Conservation (phyloP, 495 filamentous ascomycete genomes). For the Hypoxylon subgilvum region DNA sequence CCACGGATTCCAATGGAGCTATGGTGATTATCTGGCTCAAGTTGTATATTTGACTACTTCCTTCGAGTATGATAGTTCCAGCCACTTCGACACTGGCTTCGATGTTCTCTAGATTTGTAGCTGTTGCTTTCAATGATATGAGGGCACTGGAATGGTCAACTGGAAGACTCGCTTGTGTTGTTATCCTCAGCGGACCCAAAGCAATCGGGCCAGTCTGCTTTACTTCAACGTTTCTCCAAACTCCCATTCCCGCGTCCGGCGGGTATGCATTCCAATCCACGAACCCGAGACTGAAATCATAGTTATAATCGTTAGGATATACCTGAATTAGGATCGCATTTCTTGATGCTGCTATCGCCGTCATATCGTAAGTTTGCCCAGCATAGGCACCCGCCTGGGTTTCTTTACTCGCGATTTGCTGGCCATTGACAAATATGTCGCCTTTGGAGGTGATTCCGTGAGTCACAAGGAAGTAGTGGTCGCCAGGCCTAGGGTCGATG, state of each 20-base stretch:
- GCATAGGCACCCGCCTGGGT: constrained; percentile 63
- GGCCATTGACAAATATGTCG: constrained; percentile 67
- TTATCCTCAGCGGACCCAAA: constrained; percentile 56
- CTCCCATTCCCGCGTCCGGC: constrained; percentile 61
- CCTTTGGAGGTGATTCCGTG: constrained; percentile 67
- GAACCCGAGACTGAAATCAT: constrained; percentile 65
- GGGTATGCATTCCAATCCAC: constrained; percentile 73
- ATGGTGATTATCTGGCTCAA: constrained; percentile 48
- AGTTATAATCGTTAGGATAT: constrained; percentile 64
- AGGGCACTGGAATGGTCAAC: constrained; percentile 41
- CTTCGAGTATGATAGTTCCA: constrained; percentile 45
- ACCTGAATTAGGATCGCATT: constrained; percentile 62
- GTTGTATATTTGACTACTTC: constrained; percentile 24
- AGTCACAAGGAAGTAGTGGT: constrained; percentile 61
- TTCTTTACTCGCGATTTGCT: constrained; percentile 53
- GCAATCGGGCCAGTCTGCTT: constrained; percentile 62
- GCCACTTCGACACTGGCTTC: constrained; percentile 46
- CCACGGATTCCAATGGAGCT: constrained; percentile 42
- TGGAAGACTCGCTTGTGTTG: constrained; percentile 50
- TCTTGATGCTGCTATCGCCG: constrained; percentile 41
- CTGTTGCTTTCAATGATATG: constrained; percentile 54
- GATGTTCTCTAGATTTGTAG: constrained; percentile 55
- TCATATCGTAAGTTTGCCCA: constrained; percentile 62
- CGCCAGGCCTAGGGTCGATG: constrained; percentile 43
- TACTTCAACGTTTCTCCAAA: constrained; percentile 68